Percentiles rank a stretch among this genome's conserved stretches.
Conservation (phyloP, 345 rosid species). For the Fremontodendron californicum region DNA sequence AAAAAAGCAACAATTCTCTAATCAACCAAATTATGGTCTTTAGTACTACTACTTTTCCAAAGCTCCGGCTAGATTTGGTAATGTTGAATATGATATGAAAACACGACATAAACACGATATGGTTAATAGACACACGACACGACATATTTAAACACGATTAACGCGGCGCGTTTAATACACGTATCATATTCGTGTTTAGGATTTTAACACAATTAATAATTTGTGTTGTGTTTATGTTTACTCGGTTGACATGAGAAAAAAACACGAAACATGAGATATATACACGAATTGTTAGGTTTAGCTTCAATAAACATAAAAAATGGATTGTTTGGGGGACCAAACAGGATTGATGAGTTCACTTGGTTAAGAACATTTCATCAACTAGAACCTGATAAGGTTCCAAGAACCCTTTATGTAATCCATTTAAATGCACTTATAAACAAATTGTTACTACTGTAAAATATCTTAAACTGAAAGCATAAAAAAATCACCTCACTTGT, state of each 20-base stretch:
- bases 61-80: no score
- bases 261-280: no score
- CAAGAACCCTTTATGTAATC: conserved; percentile 9
- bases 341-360: neutral
- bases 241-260: no score
- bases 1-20: neutral
- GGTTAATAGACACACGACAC: no score
- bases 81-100: no score
- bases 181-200: no score
- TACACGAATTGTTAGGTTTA: no score
- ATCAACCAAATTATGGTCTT: neutral
- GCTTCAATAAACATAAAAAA: neutral
- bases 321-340: neutral
- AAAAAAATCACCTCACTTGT: neutral
- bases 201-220: no score
- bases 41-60: neutral
- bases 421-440: neutral
- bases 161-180: no score
- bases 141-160: no score
- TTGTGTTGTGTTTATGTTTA: no score
- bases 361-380: conserved; percentile 7
- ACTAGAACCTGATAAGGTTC: conserved; percentile 13
- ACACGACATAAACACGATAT: no score
- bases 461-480: neutral
- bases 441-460: neutral